Evolutionary conservation across 2,329 filamentous ascomycete species (phyloP).

Genomic region (Zymoseptoria tritici): DNA sequence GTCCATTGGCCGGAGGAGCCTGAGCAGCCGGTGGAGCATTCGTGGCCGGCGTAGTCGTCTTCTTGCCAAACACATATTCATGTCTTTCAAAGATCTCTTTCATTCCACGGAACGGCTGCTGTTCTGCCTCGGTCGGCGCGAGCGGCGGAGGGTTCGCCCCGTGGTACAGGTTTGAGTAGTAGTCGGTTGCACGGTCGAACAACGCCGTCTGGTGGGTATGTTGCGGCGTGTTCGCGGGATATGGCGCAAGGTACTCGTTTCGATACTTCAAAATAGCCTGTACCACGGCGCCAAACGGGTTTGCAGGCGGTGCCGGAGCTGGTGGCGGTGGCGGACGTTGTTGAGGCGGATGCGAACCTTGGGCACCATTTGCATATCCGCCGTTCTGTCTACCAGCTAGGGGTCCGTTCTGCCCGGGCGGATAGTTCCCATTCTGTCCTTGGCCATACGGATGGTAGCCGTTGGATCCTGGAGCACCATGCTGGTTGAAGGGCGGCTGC

Average conservation of each 20-base stretch:
- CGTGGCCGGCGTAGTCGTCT: background rate
- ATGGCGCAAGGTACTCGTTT: constrained; percentile 11
- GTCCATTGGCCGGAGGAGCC: no score
- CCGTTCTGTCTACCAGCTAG: constrained; percentile 2
- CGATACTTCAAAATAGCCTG: constrained; percentile 20
- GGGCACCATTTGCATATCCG: constrained; percentile 5
- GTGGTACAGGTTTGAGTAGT: background rate
- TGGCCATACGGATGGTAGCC: constrained; percentile 10
- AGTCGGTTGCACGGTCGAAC: background rate
- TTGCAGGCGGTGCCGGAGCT: constrained; percentile 5
- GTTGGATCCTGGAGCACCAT: constrained; percentile 4
- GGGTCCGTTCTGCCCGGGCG: background rate
- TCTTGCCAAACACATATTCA: background rate
- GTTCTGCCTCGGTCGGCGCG: background rate
- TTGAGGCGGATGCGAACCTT: constrained; percentile 4
- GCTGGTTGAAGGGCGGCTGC: constrained; percentile 8
- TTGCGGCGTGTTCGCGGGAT: background rate
- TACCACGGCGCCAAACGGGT: constrained; percentile 18
- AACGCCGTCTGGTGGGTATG: background rate
- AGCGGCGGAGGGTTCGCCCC: background rate
- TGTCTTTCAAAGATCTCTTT: background rate
- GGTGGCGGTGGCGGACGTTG: constrained; percentile 10
- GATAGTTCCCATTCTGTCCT: background rate
- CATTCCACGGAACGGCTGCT: background rate
- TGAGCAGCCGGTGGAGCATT: background rate